These are phyloP conservation scores for Phytophthora fragariae DNA, from an alignment of 352 stramenopile species.

Conservation along the genomic window DNA sequence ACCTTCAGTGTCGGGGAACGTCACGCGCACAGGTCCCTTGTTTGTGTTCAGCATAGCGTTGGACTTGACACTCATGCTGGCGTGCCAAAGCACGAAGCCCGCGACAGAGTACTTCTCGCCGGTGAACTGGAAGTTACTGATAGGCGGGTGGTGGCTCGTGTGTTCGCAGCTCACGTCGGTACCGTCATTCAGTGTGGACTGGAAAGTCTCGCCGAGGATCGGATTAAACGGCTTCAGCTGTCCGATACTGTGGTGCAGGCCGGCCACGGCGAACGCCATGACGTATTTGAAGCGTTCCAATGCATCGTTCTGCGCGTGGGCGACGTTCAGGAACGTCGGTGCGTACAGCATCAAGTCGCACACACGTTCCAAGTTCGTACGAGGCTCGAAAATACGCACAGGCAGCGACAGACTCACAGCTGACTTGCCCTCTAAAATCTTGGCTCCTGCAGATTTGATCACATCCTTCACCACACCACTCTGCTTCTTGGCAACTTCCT, in stretches of 20 bases:
- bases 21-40: slow-evolving; percentile 76
- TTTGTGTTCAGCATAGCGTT: slow-evolving; percentile 86
- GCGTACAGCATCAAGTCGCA: slow-evolving; percentile 85
- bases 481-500: slow-evolving; percentile 88
- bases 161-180: slow-evolving; percentile 86
- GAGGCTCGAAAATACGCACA: slow-evolving; percentile 88
- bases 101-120: slow-evolving; percentile 78
- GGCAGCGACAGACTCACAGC: slow-evolving; percentile 85
- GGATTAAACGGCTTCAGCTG: slow-evolving; percentile 90
- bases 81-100: slow-evolving; percentile 79
- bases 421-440: slow-evolving; percentile 76
- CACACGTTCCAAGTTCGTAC: slow-evolving; percentile 82
- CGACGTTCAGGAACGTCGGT: slow-evolving; percentile 76
- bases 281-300: slow-evolving; percentile 86
- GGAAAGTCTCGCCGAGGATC: slow-evolving; percentile 85
- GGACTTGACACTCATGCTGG: slow-evolving; percentile 86
- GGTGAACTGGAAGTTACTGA: slow-evolving; percentile 86
- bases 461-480: slow-evolving; percentile 87
- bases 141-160: slow-evolving; percentile 87
- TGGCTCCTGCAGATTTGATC: slow-evolving; percentile 77
- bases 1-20: slow-evolving; percentile 57
- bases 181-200: slow-evolving; percentile 77
- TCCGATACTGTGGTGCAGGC: slow-evolving; percentile 81
- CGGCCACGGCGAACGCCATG: slow-evolving; percentile 79
- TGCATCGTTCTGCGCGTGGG: slow-evolving; percentile 63